Evolutionary conservation across 176 grass and related monocot species (phyloP), one percentile per base, ranked within the genome.

Genomic region (Eleusine indica): DNA sequence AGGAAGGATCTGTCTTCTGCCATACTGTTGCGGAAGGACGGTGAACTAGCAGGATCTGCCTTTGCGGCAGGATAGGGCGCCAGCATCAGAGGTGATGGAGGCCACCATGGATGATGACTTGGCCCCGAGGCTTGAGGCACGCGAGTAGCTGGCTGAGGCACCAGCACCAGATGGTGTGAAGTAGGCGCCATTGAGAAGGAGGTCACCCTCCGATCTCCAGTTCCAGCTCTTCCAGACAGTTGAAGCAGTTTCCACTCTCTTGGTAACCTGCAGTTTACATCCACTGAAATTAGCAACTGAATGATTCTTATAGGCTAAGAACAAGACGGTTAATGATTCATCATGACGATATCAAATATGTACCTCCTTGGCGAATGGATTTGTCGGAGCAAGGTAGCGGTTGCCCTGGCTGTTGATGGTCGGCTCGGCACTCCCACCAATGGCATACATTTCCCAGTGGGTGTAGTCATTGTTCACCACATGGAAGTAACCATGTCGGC

Each of bases 91-190:
- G 68, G 94, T 96, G 78, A 96, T 96, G 80, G 84, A 80, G 15
- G 63, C 94, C 0, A 96, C 94, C 94, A 93, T 96, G 80, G 94
- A 93, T 8, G 94, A 96, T 1, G 94, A 96, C 82, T 96, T 96
- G 81, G 94, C 94, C 0, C 94, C 94, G 1, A 96, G 91, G 83
- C 94, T 96, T 25, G 94, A 96, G 12, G 94, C 94, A 0, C 91
- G 90, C 0, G 94, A 96, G 86, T 96, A 96, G 67, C 94, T 96
- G 79, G 91, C 91, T 0, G 94, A 91, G 19, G 94, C 94, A 0
- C 94, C 94, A 0, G 88, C 88, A 0, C 94, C 94, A 0, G 94
- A 96, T 1, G 94, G 94, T 42, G 89, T 96, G 88, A 96, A 96
- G 77, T 87, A 96, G 25, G 94, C 94, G 1, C 94, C 94, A 3